phyloP scores from a whole-genome alignment of 768 basidiomycete genomes.

The Calvatia gigantea region DNA sequence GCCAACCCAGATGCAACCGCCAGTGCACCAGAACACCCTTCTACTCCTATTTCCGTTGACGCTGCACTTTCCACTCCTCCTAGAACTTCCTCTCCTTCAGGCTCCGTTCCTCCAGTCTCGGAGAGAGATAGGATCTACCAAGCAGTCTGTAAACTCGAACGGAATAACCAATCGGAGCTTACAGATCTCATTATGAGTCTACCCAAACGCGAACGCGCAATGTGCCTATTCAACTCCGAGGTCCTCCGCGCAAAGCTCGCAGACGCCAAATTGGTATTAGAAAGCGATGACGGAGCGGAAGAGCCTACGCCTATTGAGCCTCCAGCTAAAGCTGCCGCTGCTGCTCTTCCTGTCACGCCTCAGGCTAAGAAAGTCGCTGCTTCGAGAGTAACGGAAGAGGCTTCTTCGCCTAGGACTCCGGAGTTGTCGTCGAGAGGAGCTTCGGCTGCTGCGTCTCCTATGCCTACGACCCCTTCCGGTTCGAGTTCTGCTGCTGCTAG shows the following conservation, averaged over 20 bases:
- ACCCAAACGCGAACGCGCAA: slow-evolving; percentile 82
- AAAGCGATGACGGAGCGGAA: slow-evolving; percentile 62
- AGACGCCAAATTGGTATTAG: slow-evolving; percentile 80
- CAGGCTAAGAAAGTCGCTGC: slow-evolving; percentile 53
- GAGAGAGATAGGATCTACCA: slow-evolving; percentile 74
- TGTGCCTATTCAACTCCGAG: slow-evolving; percentile 89
- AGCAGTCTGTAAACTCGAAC: slow-evolving; percentile 65
- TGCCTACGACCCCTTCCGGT: slow-evolving; percentile 57
- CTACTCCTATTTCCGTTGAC: slow-evolving; percentile 77
- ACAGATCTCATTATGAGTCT: slow-evolving; percentile 82
- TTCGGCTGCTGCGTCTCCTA: slow-evolving; percentile 67
- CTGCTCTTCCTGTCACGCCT: slow-evolving; percentile 62
- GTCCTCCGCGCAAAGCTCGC: slow-evolving; percentile 72
- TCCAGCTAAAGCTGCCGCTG: slow-evolving; percentile 15
- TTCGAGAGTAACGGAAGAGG: slow-evolving; percentile 30
- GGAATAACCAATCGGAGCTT: slow-evolving; percentile 56
- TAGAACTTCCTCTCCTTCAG: slow-evolving; percentile 78
- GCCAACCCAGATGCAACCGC: slow-evolving; percentile 74
- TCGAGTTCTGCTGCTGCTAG: slow-evolving; percentile 10
- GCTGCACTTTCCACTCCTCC: slow-evolving; percentile 78
- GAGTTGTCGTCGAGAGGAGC: slow-evolving; percentile 73
- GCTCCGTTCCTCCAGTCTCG: slow-evolving; percentile 52
- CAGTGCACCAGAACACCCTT: slow-evolving; percentile 87
- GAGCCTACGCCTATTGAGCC: slow-evolving; percentile 22
- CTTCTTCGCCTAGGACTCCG: slow-evolving; percentile 76